phyloP scores from a whole-genome alignment of 2,329 filamentous ascomycete genomes.

The Pyrenochaeta sp. region DNA sequence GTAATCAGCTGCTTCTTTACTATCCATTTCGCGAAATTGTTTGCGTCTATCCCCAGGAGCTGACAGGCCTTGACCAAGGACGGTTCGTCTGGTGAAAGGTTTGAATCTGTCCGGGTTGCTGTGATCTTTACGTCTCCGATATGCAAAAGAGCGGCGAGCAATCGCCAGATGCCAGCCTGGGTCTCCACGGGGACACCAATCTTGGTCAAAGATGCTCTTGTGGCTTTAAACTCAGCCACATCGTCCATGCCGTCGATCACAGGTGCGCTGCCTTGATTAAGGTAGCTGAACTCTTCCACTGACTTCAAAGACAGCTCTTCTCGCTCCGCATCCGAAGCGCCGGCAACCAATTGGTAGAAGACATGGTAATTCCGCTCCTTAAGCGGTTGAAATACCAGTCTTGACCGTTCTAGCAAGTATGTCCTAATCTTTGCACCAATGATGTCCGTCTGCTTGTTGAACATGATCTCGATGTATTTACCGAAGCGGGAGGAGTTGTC shows the following conservation, averaged over 20 bases:
- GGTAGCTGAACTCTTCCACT: slow-evolving; percentile 91
- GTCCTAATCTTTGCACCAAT: slow-evolving; percentile 97
- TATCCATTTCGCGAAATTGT: slow-evolving; percentile 95
- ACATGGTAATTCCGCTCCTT: slow-evolving; percentile 99
- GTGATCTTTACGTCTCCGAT: slow-evolving; percentile 97
- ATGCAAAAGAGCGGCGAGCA: slow-evolving; percentile 90
- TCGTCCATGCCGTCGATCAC: slow-evolving; percentile 95
- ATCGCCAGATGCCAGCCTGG: slow-evolving; percentile 85
- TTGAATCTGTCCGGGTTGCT: slow-evolving; percentile 86
- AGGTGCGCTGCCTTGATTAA: slow-evolving; percentile 93
- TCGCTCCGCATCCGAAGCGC: slow-evolving; percentile 83
- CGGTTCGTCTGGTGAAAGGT: slow-evolving; percentile 80
- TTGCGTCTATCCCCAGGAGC: slow-evolving; percentile 85
- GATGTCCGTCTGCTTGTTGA: slow-evolving; percentile 92
- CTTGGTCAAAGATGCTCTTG: slow-evolving; percentile 83
- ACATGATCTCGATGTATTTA: slow-evolving; percentile 99
- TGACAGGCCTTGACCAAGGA: slow-evolving; percentile 81
- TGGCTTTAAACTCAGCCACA: slow-evolving; percentile 90
- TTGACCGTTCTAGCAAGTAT: slow-evolving; percentile 92
- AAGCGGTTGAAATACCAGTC: slow-evolving; percentile 94
- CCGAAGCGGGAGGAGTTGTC: slow-evolving; percentile 99
- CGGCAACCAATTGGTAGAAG: slow-evolving; percentile 96
- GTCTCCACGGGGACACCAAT: slow-evolving; percentile 81
- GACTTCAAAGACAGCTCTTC: slow-evolving; percentile 81
- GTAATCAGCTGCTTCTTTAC: slow-evolving; percentile 99